These are phyloP conservation scores for Medicago lupulina DNA, from an alignment of 306 rosid species.

Conservation along the genomic window DNA sequence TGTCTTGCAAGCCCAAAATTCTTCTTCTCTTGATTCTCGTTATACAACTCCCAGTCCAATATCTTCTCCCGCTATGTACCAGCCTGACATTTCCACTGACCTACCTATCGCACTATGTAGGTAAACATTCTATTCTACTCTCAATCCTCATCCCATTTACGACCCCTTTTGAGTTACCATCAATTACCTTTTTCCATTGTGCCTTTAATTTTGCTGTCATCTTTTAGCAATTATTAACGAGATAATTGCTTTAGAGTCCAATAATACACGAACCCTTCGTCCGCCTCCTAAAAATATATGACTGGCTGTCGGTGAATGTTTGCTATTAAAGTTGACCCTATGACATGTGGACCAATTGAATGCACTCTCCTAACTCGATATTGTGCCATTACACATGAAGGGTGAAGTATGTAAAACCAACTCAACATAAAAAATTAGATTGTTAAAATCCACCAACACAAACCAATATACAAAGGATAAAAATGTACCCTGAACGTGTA, in stretches of 20 bases:
- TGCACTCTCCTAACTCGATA: slow-evolving; percentile 22
- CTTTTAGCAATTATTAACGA: not conserved
- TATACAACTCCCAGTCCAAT: not conserved
- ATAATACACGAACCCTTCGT: not conserved
- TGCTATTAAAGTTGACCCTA: slow-evolving; percentile 3
- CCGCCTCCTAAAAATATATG: not conserved
- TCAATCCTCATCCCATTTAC: not conserved
- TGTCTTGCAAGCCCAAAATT: slow-evolving; percentile 1
- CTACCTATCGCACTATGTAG: not conserved
- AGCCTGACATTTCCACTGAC: not conserved
- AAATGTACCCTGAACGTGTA: slow-evolving; percentile 55
- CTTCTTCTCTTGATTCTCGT: not conserved
- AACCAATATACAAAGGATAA: slow-evolving; percentile 33
- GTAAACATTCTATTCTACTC: not conserved
- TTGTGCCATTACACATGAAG: slow-evolving; percentile 1
- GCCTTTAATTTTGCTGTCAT: not conserved
- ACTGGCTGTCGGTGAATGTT: not conserved
- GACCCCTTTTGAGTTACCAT: not conserved
- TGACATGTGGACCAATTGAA: not conserved
- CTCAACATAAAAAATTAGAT: not conserved
- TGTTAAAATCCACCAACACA: slow-evolving; percentile 13
- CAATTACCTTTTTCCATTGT: not conserved
- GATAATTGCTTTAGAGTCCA: not conserved
- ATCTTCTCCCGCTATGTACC: not conserved
- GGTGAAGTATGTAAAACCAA: slow-evolving; percentile 3